These are phyloP conservation scores for Spongispora temasekensis DNA, from an alignment of 1,284 basidiomycete genomes.

Conservation along the genomic window DNA sequence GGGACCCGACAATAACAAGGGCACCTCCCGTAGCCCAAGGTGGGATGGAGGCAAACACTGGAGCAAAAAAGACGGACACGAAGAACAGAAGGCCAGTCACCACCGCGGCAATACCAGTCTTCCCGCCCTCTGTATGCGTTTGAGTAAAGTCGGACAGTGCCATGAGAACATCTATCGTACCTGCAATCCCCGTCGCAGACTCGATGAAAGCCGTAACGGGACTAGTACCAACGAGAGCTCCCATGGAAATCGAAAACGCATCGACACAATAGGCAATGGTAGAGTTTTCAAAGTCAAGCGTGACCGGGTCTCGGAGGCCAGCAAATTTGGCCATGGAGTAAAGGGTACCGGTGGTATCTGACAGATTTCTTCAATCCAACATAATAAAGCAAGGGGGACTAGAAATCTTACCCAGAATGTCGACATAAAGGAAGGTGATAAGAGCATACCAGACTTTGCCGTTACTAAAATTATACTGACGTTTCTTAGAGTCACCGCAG, in stretches of 20 bases:
- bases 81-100: constrained; percentile 81
- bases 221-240: constrained; percentile 82
- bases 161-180: constrained; percentile 37
- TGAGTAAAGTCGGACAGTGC: not conserved
- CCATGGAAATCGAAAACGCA: constrained; percentile 80
- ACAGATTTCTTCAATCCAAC: constrained; percentile 1
- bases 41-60: constrained; percentile 87
- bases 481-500: not conserved
- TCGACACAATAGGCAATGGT: constrained; percentile 86
- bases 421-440: constrained; percentile 88
- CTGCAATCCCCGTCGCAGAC: constrained; percentile 75
- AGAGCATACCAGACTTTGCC: constrained; percentile 87
- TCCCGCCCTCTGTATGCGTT: constrained; percentile 70
- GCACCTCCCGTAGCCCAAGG: constrained; percentile 89
- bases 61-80: constrained; percentile 86
- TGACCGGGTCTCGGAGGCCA: constrained; percentile 83
- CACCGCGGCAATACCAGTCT: constrained; percentile 84
- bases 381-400: not conserved
- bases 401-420: constrained; percentile 63
- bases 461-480: constrained; percentile 59
- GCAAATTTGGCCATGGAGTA: constrained; percentile 94
- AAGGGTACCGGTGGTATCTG: constrained; percentile 69
- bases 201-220: constrained; percentile 90
- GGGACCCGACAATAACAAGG: constrained; percentile 81
- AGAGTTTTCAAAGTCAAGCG: constrained; percentile 86